Percentiles rank a stretch among this genome's conserved stretches.
Evolutionary conservation across 129 eudicot genomes (phyloP).

Genomic region (Sambucus nigra): DNA sequence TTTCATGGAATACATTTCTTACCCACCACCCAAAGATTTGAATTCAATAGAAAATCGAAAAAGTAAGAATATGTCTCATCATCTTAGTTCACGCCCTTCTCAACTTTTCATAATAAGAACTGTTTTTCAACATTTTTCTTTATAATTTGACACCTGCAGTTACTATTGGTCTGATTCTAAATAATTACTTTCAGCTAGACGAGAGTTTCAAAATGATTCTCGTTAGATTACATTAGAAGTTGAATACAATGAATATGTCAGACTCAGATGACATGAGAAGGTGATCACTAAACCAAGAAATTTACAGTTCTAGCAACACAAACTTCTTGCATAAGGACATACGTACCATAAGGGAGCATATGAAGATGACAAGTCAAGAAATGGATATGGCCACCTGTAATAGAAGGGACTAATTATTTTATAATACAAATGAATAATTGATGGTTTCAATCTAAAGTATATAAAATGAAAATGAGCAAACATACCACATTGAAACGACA

Average conservation of each 20-base stretch:
- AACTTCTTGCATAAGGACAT: neutral
- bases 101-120: too few species aligned
- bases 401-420: slow-evolving; percentile 8
- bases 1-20: too few species aligned
- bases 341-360: slow-evolving; percentile 87
- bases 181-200: too few species aligned
- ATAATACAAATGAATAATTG: too few species aligned
- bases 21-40: too few species aligned
- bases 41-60: too few species aligned
- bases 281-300: neutral
- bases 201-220: too few species aligned
- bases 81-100: too few species aligned
- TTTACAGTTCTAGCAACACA: neutral
- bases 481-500: slow-evolving; percentile 57
- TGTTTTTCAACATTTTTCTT: neutral
- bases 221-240: neutral
- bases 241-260: neutral
- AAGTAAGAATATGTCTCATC: too few species aligned
- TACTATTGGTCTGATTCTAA: too few species aligned
- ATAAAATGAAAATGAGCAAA: neutral
- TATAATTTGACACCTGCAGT: too few species aligned
- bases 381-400: slow-evolving; percentile 92
- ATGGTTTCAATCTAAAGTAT: neutral
- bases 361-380: slow-evolving; percentile 82
- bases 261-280: neutral